Base-by-base conservation (phyloP, 75 land plant genomes). In the Adiantum capillusveneris region DNA sequence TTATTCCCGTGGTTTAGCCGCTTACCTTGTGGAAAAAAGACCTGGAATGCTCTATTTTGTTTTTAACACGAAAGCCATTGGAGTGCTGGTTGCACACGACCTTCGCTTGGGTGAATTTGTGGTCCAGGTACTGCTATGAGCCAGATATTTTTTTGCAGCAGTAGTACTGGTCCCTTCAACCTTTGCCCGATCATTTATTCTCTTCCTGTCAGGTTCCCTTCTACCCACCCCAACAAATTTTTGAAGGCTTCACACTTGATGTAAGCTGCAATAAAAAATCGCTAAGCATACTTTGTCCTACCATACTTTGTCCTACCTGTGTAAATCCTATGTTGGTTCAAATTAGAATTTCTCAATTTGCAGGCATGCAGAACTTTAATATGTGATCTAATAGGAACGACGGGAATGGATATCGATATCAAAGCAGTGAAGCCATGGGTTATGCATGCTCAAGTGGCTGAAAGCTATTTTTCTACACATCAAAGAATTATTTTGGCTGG, bases 371-470 rank as follows among this genome's bases (percentile, higher is more conserved):
- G 71, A 75, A 53, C 75, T 27, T 61, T 83, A 22, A 85, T 93
- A 26, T 56, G 46, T 52, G 75, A 81, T 62, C 46, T 81, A 56
- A 79, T 75, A 57, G 94, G 96, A 1, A 64, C 56, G 44, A 59
- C 68, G 25, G 65, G 70, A 62, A 12, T 51, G 20, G 85, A 83
- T 42, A 51, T 93, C 12, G 61, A 79, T 31, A 69, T 93, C 28
- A 49, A 79, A 36, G 79, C 85, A 52, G 53, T 83, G 64, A 93
- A 93, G 62, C 83, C 72, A 66, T 93, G 98, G 98, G 75, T 81
- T 45, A 93, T 93, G 98, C 84, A 93, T 79, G 98, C 90, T 46
- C 84, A 93, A 74, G 96, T 93, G 57, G 98, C 98, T 61, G 85
- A 77, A 57, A 64, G 67, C 20, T 89, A 58, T 71, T 11, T 77